Base-by-base conservation (phyloP, 192 early-diverging fungal genomes). In the Backusella psychrophila region DNA sequence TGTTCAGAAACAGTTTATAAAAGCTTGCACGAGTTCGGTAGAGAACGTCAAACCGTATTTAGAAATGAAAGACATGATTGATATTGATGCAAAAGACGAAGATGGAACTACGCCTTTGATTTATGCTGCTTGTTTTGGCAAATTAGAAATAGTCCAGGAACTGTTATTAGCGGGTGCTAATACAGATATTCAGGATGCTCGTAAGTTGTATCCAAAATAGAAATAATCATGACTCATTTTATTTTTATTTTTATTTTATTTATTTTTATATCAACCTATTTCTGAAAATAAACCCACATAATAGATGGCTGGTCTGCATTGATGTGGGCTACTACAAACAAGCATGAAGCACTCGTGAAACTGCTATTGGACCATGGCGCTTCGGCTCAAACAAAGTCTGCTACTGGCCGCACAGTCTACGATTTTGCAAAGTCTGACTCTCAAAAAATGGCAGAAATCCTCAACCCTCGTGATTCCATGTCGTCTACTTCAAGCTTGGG, bases 241-340 rank as follows among this genome's bases (percentile, higher is more conserved):
- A n/a, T n/a, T 53, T 53, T 52, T 42, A 14, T 68, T 34, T 34
- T 31, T 33, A 33, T 69, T 67, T n/a, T 53, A 53, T 52, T 34
- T 49, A 31, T 72, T 31, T 19, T 75, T 3, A 26, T 71, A 21
- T 17, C 33, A 33, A 14, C 33, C n/a, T 71, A 1, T 44, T 59
- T 14, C 49, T 44, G 38, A 21, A 86, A 52, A 12, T 41, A 41
- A 41, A 41, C 11, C 52, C 12, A 14, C 44, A 35, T 41, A n/a
- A 12, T 46, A 89, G 91, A 89, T 77, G 92, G 93, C 15, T 98
- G 95, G 95, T 94, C 95, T 9, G 90, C 95, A 21, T 87, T 98
- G 26, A 94, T 95, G 87, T 98, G 96, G 96, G 95, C 95, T 3
- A 90, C 93, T n/a, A 91, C 92, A 70, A 93, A 93, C 77, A 92